Base-by-base conservation (phyloP, 1,284 basidiomycete genomes). In the Pascua guehoae region DNA sequence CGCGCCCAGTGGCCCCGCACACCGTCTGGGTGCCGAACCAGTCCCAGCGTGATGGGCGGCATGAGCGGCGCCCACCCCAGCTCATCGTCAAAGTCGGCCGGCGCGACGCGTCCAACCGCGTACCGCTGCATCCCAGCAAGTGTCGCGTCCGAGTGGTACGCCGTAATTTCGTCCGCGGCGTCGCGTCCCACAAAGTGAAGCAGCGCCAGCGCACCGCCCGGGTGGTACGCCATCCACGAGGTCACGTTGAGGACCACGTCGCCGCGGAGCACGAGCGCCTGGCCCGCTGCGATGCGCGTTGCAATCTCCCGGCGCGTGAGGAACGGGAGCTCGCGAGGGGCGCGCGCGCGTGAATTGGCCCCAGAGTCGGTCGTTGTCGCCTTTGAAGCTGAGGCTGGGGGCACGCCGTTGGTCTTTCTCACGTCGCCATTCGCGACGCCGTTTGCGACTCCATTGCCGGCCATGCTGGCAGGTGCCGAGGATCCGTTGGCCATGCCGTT, bases 131-230 rank as follows among this genome's bases (percentile, higher is more conserved):
- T 85, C 47, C 83, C 79, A 24, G 85, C 79, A 36, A 82, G 67
- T 44, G 91, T 88, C 51, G 81, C 76, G 39, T 85, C 83, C 1
- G 82, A 81, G 74, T 99, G 95, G 78, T 92, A 98, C 12, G 91
- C 95, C 62, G 91, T 85, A 47, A 98, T 89, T 76, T 99, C 95
- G 79, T 96, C 90, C 4, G 88, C 85, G 0, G 93, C 95, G 73
- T 99, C 94, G 51, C 95, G 84, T 3, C 96, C 96, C 38, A 97
- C 87, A 71, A 95, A 98, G 79, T 99, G 96, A 36, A 96, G 85
- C 60, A 98, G 86, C 16, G 93, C 84, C 49, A 97, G 86, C 12
- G 85, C 79, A 53, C 95, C 94, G 45, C 95, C 96, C 0, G 95
- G 95, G 73, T 99, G 96, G 4, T 82, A 80, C 4, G 83, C 75